Evolutionary conservation across 768 basidiomycete species (phyloP).

Genomic region (Tylopilus felleus): DNA sequence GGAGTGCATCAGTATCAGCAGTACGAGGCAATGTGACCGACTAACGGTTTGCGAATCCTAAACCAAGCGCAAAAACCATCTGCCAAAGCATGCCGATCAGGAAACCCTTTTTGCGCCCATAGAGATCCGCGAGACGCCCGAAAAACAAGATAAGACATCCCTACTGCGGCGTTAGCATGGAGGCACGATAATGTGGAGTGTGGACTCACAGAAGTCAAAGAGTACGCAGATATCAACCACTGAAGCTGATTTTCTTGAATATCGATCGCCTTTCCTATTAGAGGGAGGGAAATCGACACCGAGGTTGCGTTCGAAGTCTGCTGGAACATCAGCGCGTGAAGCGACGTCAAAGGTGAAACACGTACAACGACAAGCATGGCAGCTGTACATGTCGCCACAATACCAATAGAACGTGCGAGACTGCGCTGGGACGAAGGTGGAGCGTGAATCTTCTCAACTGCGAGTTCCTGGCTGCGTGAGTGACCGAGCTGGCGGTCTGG

Average conservation of each 20-base stretch:
- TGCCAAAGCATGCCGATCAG: conserved; percentile 54
- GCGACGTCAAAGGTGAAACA: not conserved
- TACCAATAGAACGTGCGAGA: conserved; percentile 24
- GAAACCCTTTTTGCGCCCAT: conserved; percentile 71
- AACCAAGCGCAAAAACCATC: conserved; percentile 55
- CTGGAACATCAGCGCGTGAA: not conserved
- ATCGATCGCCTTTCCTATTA: conserved; percentile 46
- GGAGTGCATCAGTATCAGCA: not conserved
- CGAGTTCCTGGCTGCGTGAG: conserved; percentile 4
- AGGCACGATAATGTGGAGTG: not conserved
- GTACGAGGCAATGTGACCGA: not conserved
- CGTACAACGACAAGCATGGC: conserved; percentile 38
- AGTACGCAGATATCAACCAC: conserved; percentile 66
- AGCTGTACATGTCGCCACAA: conserved; percentile 38
- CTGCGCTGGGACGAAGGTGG: conserved; percentile 17
- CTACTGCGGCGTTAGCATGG: conserved; percentile 35
- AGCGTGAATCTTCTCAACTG: conserved; percentile 1
- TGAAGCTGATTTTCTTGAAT: conserved; percentile 54
- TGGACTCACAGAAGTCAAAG: conserved; percentile 59
- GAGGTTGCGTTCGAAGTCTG: conserved; percentile 39
- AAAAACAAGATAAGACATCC: conserved; percentile 75
- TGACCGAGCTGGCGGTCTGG: conserved; percentile 14
- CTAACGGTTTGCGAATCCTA: conserved; percentile 59
- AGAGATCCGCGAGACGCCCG: conserved; percentile 77
- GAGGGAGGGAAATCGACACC: conserved; percentile 49